These are phyloP conservation scores for Cytospora chrysosperma DNA, from an alignment of 2,329 filamentous ascomycete genomes.

Conservation along the genomic window DNA sequence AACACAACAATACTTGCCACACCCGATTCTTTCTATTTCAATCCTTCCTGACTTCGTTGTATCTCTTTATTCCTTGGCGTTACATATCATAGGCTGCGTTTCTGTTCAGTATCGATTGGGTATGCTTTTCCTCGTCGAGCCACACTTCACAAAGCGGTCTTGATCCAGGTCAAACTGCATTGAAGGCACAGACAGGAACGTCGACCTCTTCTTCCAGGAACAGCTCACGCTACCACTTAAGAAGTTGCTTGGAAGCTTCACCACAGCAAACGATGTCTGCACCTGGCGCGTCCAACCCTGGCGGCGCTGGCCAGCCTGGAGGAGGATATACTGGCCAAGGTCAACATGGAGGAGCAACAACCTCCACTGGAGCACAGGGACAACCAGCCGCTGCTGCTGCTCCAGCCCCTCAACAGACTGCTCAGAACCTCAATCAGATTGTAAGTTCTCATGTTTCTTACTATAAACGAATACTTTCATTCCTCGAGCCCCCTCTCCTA, in stretches of 20 bases:
- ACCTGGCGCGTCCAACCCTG: conserved; percentile 4
- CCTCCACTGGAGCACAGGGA: conserved; percentile 1
- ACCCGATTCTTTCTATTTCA: neutral
- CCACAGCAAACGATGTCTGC: conserved; percentile 13
- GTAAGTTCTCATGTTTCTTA: conserved; percentile 56
- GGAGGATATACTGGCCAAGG: conserved; percentile 21
- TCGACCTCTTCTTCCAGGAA: neutral
- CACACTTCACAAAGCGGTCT: neutral
- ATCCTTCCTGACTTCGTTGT: neutral
- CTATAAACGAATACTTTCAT: neutral
- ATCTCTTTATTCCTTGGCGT: neutral
- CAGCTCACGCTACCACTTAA: neutral
- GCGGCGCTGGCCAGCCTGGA: conserved; percentile 17
- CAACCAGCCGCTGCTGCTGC: conserved; percentile 38
- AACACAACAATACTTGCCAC: neutral
- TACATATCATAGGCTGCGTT: neutral
- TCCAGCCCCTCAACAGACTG: conserved; percentile 84
- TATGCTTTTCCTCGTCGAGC: neutral
- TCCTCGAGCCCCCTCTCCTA: too few relatives aligned
- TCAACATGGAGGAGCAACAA: conserved; percentile 18
- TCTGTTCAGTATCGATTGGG: neutral
- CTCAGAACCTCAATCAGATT: conserved; percentile 93
- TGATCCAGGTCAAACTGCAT: neutral
- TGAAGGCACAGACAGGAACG: neutral
- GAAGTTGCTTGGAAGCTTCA: neutral